These are phyloP conservation scores for Nemania abortiva DNA, from an alignment of 2,329 filamentous ascomycete genomes.

Conservation along the genomic window DNA sequence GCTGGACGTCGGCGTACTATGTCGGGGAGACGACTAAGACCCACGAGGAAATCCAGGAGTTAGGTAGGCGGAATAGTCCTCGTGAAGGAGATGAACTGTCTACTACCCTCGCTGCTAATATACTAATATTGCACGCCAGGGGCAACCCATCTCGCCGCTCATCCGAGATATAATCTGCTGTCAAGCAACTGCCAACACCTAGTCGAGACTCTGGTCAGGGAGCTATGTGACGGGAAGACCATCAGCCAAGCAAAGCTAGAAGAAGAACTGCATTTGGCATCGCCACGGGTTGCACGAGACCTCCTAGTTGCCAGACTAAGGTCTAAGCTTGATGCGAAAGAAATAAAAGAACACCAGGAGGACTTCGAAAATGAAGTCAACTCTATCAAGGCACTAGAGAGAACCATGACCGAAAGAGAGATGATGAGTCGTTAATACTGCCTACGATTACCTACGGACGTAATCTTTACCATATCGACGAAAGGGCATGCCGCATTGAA, in stretches of 20 bases:
- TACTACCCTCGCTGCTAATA: neutral
- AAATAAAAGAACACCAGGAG: slow-evolving; percentile 39
- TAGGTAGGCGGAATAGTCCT: slow-evolving; percentile 43
- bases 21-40: slow-evolving; percentile 51
- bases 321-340: slow-evolving; percentile 42
- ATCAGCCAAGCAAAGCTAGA: slow-evolving; percentile 51
- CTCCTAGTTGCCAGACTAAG: slow-evolving; percentile 49
- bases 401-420: slow-evolving; percentile 26
- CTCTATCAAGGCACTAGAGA: slow-evolving; percentile 17
- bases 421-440: neutral
- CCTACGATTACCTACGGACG: neutral
- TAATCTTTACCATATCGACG: neutral
- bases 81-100: neutral
- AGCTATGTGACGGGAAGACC: slow-evolving; percentile 50
- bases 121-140: neutral
- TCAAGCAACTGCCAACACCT: slow-evolving; percentile 52
- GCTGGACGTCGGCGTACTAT: slow-evolving; percentile 51
- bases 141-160: slow-evolving; percentile 44
- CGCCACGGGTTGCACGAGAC: slow-evolving; percentile 49
- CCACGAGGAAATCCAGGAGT: slow-evolving; percentile 48
- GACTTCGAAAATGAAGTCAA: slow-evolving; percentile 14
- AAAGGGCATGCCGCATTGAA: neutral
- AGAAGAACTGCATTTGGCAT: slow-evolving; percentile 48
- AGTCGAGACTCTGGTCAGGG: slow-evolving; percentile 49
- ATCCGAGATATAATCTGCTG: slow-evolving; percentile 51